Percentiles rank a stretch among this genome's conserved stretches.
These are phyloP conservation scores for Dacryopinax primogenitus DNA, from an alignment of 768 basidiomycete species.

Conservation along the genomic window DNA sequence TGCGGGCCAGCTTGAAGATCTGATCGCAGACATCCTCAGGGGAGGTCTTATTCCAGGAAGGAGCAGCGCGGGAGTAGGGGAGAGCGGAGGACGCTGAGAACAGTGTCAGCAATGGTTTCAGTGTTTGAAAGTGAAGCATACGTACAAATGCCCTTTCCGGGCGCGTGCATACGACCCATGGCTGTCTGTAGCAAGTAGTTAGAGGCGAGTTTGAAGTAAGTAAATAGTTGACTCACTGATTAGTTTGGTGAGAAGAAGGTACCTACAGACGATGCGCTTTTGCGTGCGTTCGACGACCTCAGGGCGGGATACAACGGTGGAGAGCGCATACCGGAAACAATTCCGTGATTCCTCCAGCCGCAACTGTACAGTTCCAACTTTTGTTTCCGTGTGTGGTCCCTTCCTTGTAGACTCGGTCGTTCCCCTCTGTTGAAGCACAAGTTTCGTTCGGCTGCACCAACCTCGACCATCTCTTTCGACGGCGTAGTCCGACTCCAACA, in stretches of 20 bases:
- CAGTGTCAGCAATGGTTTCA: not conserved
- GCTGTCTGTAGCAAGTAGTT: slow-evolving; percentile 17
- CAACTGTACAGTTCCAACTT: slow-evolving; percentile 5
- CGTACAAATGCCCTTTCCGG: slow-evolving; percentile 98
- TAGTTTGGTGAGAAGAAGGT: not conserved
- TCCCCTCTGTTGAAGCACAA: not conserved
- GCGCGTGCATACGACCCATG: slow-evolving; percentile 99
- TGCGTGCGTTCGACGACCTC: not conserved
- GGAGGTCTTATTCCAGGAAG: slow-evolving; percentile 92
- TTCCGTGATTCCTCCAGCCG: not conserved
- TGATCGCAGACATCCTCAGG: slow-evolving; percentile 91
- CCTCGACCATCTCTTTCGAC: not conserved
- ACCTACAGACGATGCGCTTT: not conserved
- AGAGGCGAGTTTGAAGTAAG: not conserved
- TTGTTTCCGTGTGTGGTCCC: slow-evolving; percentile 15
- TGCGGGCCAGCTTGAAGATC: slow-evolving; percentile 93
- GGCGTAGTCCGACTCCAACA: slow-evolving; percentile 22
- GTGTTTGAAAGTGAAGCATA: slow-evolving; percentile 18
- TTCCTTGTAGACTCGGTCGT: not conserved
- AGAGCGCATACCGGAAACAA: not conserved
- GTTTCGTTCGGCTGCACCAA: slow-evolving; percentile 9
- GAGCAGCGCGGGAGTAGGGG: slow-evolving; percentile 90
- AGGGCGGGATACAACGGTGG: not conserved
- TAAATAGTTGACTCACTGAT: not conserved
- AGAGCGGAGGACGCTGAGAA: slow-evolving; percentile 77